Conservation (phyloP, 768 basidiomycete species). For the Hericium coralloides region DNA sequence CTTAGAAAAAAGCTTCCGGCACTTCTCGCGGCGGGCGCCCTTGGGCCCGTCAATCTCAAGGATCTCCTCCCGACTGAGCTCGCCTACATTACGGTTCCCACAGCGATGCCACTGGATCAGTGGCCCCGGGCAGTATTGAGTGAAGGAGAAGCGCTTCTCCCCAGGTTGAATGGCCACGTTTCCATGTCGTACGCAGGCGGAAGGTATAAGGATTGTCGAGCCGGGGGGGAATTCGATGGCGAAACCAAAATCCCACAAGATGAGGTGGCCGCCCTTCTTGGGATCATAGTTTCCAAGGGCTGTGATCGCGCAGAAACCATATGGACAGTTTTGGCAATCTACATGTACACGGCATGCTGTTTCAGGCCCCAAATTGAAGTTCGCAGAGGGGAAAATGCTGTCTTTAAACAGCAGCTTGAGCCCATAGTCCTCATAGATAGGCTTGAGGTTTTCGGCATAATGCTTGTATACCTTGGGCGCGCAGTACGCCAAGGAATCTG, state of each 20-base stretch:
- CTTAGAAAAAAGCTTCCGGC: too few species aligned
- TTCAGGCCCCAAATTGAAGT: slow-evolving; percentile 12
- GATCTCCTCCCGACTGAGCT: too few species aligned
- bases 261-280: slow-evolving; percentile 9
- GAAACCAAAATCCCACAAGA: slow-evolving; percentile 12
- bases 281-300: slow-evolving; percentile 10
- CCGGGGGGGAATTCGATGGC: slow-evolving; percentile 15
- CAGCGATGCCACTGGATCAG: slow-evolving; percentile 2
- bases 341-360: slow-evolving; percentile 5
- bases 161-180: slow-evolving; percentile 10
- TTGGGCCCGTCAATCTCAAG: too few species aligned
- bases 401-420: slow-evolving; percentile 5
- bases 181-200: slow-evolving; percentile 11
- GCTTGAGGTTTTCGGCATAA: too few species aligned
- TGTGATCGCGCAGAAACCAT: slow-evolving; percentile 10
- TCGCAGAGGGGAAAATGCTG: slow-evolving; percentile 7
- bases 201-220: slow-evolving; percentile 10
- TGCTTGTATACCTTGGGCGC: too few species aligned
- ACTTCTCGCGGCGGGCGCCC: too few species aligned
- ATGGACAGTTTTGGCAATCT: slow-evolving; percentile 5
- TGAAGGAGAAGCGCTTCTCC: slow-evolving; percentile 3
- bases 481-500: too few species aligned
- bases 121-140: slow-evolving; percentile 4
- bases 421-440: neutral
- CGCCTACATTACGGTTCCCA: neutral